A percentile compares a stretch with the other conserved stretches of the same genome.
Conservation (phyloP, 257 asterid species). For the Solanum commersonii region DNA sequence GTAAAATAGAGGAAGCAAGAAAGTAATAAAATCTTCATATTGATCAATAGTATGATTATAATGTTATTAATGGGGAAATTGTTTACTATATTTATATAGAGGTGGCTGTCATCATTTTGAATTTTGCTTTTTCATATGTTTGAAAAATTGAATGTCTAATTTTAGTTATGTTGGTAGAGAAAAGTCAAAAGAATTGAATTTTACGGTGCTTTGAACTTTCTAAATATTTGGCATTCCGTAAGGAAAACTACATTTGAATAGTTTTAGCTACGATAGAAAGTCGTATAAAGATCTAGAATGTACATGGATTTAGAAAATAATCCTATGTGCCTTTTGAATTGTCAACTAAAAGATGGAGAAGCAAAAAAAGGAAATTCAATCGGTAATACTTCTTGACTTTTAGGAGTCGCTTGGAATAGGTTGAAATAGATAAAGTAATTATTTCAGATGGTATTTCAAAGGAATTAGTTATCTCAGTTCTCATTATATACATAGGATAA, state of each 20-base stretch:
- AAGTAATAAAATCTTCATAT: background rate
- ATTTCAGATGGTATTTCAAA: too few species aligned
- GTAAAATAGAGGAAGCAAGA: background rate
- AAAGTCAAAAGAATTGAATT: background rate
- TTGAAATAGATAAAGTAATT: too few species aligned
- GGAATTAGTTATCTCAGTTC: too few species aligned
- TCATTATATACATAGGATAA: too few species aligned
- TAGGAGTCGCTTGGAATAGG: accelerated
- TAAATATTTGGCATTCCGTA: background rate
- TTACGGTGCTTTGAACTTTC: background rate
- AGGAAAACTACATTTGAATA: background rate
- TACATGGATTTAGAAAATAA: background rate
- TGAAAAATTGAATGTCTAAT: background rate
- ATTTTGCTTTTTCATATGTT: background rate
- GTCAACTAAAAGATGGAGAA: background rate
- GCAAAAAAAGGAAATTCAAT: background rate
- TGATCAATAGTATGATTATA: background rate
- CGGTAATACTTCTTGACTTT: background rate
- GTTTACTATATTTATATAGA: background rate
- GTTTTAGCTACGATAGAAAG: background rate
- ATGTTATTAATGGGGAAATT: background rate
- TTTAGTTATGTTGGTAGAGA: background rate
- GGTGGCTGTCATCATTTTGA: background rate
- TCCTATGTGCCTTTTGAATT: background rate
- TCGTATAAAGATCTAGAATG: background rate